A percentile compares a stretch with the other conserved stretches of the same genome.
Conservation (phyloP, 2,329 filamentous ascomycete species). For the Penicillium nordicum region DNA sequence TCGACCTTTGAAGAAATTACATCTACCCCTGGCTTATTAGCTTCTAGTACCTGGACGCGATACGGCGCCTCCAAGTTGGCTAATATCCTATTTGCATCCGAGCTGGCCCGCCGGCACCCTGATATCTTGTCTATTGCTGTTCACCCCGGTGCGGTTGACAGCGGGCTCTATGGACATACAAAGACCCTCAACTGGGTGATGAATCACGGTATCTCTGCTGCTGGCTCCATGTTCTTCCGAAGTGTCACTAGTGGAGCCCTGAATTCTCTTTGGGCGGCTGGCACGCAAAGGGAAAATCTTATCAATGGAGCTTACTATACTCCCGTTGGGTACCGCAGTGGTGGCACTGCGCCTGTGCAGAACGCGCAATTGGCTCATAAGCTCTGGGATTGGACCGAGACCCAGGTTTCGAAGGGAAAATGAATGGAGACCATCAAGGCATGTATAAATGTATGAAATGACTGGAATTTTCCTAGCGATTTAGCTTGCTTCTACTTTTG, state of each 20-base stretch:
- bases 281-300: slow-evolving; percentile 30
- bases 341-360: slow-evolving; percentile 28
- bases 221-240: slow-evolving; percentile 29
- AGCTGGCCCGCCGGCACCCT: slow-evolving; percentile 46
- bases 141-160: slow-evolving; percentile 49
- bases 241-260: slow-evolving; percentile 36
- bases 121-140: slow-evolving; percentile 46
- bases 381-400: slow-evolving; percentile 48
- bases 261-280: slow-evolving; percentile 44
- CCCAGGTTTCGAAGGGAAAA: slow-evolving; percentile 25
- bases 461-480: not conserved
- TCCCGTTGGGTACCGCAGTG: slow-evolving; percentile 37
- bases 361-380: slow-evolving; percentile 33
- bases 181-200: slow-evolving; percentile 25
- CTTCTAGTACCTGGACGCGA: slow-evolving; percentile 41
- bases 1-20: slow-evolving; percentile 35
- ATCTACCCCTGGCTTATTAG: slow-evolving; percentile 35
- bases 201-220: slow-evolving; percentile 18
- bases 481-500: not conserved
- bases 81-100: slow-evolving; percentile 47
- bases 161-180: slow-evolving; percentile 38
- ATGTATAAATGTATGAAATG: not conserved
- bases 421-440: not conserved
- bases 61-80: slow-evolving; percentile 54
- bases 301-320: slow-evolving; percentile 43